Base-by-base conservation (phyloP, 2,329 filamentous ascomycete species). In the Trichoderma hamatum region DNA sequence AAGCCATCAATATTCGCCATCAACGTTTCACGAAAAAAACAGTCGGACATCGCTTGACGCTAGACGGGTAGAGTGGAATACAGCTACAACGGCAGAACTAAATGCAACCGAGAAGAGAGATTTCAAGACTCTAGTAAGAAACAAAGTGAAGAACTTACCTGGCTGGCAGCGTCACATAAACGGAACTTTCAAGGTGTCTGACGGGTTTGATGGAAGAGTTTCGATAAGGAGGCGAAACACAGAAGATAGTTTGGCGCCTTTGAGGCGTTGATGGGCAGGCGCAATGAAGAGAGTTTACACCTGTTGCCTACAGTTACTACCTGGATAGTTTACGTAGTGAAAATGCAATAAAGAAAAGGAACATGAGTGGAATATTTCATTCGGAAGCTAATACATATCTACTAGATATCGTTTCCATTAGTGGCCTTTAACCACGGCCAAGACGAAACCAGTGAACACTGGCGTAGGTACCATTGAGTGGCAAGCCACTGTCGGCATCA, bases 161-260 rank as follows among this genome's bases (percentile, higher is more conserved):
- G 49, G 32, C 16, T 49, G 59, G 39, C 19, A 24, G 26, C 26
- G 10, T 2, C 30, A 39, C 5, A 28, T 9, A 5, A 16, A 21
- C 19, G 49, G 30, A 0, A 11, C 36, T 4, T 30, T 16, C 1
- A 39, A 39, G 34, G 24, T 24, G 16, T 16, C 4, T 13, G 11
- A 28, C 26, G 28, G 51, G n/a, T 7, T 24, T 9, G 61, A 39
- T 3, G 61, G 24, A 16, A 55, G 7, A 21, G 16, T 34, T 28
- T 9, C n/a, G 19, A 64, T 64, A 7, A 54, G 34, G 51, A 28
- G 61, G 34, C 49, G 61, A 21, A 54, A 55, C 19, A 64, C 61
- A 0, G 49, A 64, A n/a, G 61, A 64, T 54, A 54, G 61, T 6
- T 21, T 64, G 32, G 49, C 61, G 21, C 61, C 61, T 2, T 43